Conservation (phyloP, 1,284 basidiomycete genomes). For the Ceratobasidium sp. region DNA sequence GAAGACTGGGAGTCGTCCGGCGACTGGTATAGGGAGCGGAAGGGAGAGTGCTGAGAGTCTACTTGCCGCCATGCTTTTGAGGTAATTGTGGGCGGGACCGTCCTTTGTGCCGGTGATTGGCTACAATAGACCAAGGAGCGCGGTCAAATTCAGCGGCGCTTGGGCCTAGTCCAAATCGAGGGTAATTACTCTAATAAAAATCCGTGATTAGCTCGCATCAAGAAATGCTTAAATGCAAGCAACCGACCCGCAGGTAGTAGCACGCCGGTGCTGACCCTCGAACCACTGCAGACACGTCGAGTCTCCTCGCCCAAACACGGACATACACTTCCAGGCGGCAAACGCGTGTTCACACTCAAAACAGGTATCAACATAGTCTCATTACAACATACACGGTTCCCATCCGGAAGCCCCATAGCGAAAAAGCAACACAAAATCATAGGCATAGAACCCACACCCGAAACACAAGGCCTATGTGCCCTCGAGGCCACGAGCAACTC, state of each 20-base stretch:
- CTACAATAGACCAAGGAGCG: constrained; percentile 17
- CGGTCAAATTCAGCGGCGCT: constrained; percentile 16
- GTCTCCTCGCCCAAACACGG: not conserved
- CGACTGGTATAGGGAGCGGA: constrained; percentile 41
- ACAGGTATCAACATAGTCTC: constrained; percentile 27
- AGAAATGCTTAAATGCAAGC: too few relatives aligned
- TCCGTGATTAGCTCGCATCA: constrained; percentile 19
- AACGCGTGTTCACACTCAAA: constrained; percentile 6
- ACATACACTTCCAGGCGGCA: not conserved
- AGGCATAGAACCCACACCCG: not conserved
- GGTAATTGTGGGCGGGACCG: not conserved
- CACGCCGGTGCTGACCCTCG: too few relatives aligned
- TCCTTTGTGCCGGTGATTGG: constrained; percentile 32
- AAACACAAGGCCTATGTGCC: constrained; percentile 13
- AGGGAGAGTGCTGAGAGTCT: not conserved
- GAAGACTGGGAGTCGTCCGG: constrained; percentile 42
- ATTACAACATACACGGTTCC: constrained; percentile 32
- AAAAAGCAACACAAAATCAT: constrained; percentile 9
- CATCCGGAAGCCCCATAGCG: constrained; percentile 5
- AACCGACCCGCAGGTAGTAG: not conserved
- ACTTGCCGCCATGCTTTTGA: constrained; percentile 25
- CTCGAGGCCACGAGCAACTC: constrained; percentile 9
- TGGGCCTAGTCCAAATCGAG: constrained; percentile 24
- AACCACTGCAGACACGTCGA: too few relatives aligned
- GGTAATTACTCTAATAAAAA: not conserved